Evolutionary conservation across 1,284 basidiomycete species (phyloP), one percentile per base, ranked within the genome.

Genomic region (Sanghuangporus baumii): DNA sequence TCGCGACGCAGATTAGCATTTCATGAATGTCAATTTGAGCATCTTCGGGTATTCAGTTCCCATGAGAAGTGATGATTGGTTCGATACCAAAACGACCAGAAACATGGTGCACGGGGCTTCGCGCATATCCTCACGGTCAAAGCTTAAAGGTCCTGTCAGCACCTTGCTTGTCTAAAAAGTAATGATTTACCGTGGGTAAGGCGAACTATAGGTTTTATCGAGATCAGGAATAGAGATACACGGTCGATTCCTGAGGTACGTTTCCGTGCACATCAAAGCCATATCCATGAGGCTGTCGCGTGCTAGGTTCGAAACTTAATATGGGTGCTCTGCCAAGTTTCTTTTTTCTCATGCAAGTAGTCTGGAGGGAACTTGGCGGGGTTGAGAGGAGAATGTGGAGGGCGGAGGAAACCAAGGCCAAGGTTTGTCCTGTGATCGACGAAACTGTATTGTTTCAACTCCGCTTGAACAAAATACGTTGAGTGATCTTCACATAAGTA

Each of bases 261-360:
- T 31, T 2, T 31, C 26, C 26, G 26, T 31, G 26, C 26, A 31
- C 26, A 31, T 31, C 26, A 31, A 31, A 3, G 20, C 56, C 40
- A 41, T 41, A 54, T 34, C 52, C 60, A 55, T 47, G 60, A 61
- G 60, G 60, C 16, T 37, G 51, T 48, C 40, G 52, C 60, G 43
- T 61, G 60, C 52, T 12, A 20, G 7, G 60, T 20, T 41, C 12
- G 12, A 41, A 41, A 41, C 40, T 41, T 41, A 4, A 41, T 2
- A n/a, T 12, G 11, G 2, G 40, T 12, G 6, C 11, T 11, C n/a
- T 41, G 6, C 40, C 40, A 23, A 6, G 3, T 16, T 12, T 18
- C n/a, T 48, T 12, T 16, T 20, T 16, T 48, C 9, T 18, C 14
- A 48, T 31, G 26, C 26, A 31, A 31, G 3, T 1, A 3, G 2